Evolutionary conservation across 139 green algal genomes (phyloP).

Genomic region (Chlamydomonas incerta): DNA sequence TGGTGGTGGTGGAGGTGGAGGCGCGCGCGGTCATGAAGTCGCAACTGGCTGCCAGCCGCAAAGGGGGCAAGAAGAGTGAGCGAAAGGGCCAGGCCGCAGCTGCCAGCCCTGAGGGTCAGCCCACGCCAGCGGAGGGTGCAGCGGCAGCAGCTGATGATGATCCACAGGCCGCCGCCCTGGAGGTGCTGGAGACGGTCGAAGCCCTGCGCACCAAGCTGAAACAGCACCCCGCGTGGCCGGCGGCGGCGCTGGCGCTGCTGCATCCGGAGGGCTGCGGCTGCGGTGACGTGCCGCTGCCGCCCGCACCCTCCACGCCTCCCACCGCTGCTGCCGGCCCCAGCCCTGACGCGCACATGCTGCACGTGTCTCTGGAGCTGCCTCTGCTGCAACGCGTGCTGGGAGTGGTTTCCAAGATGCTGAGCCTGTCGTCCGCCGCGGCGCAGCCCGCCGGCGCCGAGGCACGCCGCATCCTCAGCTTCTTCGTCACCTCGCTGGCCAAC

Average conservation of each 20-base stretch:
- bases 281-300: neutral
- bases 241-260: constrained; percentile 13
- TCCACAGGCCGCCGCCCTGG: neutral
- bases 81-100: no score
- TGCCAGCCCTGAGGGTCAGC: no score
- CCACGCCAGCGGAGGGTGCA: neutral
- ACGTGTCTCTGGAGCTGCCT: neutral
- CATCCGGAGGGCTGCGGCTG: neutral
- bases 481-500: constrained; percentile 41
- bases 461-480: constrained; percentile 44
- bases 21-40: constrained; percentile 6
- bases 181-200: neutral
- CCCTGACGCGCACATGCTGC: neutral
- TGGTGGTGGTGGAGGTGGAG: constrained; percentile 19
- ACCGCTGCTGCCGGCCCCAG: neutral
- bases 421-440: neutral
- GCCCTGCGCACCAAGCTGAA: neutral
- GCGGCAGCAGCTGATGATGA: neutral
- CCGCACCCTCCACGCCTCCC: neutral
- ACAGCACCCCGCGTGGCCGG: neutral
- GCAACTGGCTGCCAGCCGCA: neutral
- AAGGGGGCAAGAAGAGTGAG: neutral
- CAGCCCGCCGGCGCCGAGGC: constrained; percentile 39
- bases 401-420: constrained; percentile 7
- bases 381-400: constrained; percentile 10